Evolutionary conservation across 192 early-diverging fungal species (phyloP).

Genomic region (Mortierella hygrophila): DNA sequence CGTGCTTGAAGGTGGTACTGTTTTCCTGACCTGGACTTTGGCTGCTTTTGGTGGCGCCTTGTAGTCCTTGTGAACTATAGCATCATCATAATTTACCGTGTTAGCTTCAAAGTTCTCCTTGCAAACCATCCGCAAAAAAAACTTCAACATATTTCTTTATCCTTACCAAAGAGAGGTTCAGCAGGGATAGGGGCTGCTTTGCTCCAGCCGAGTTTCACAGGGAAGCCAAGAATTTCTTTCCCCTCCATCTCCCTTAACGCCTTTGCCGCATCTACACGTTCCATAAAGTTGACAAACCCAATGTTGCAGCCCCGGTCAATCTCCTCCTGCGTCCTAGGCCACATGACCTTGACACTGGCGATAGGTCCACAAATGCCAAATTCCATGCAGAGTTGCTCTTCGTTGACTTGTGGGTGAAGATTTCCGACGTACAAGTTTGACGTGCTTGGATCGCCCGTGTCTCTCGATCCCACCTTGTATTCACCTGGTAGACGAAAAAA

Average conservation of each 20-base stretch:
- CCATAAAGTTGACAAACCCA: conserved; percentile 95
- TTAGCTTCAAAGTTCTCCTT: not conserved
- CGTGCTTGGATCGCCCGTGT: conserved; percentile 78
- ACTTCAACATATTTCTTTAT: not conserved
- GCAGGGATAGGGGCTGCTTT: conserved; percentile 82
- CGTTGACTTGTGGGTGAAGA: conserved; percentile 78
- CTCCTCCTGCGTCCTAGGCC: conserved; percentile 91
- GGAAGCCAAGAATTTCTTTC: conserved; percentile 67
- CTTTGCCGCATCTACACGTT: conserved; percentile 73
- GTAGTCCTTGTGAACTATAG: conserved; percentile 44
- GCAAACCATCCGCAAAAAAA: too few relatives aligned
- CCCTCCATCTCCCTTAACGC: conserved; percentile 85
- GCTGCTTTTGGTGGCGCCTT: conserved; percentile 24
- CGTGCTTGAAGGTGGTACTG: conserved; percentile 57
- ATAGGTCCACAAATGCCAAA: conserved; percentile 90
- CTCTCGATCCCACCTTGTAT: conserved; percentile 67
- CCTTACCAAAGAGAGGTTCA: conserved; percentile 78
- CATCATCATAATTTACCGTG: not conserved
- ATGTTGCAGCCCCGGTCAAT: conserved; percentile 81
- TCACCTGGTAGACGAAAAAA: conserved; percentile 12
- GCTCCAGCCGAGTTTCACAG: conserved; percentile 86
- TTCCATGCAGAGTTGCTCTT: conserved; percentile 76
- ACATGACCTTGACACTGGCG: conserved; percentile 95
- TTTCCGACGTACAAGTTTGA: conserved; percentile 92
- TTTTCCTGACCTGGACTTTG: conserved; percentile 40